These are phyloP conservation scores for Ogataea degrootiae DNA, from an alignment of 805 yeast species.

Conservation along the genomic window DNA sequence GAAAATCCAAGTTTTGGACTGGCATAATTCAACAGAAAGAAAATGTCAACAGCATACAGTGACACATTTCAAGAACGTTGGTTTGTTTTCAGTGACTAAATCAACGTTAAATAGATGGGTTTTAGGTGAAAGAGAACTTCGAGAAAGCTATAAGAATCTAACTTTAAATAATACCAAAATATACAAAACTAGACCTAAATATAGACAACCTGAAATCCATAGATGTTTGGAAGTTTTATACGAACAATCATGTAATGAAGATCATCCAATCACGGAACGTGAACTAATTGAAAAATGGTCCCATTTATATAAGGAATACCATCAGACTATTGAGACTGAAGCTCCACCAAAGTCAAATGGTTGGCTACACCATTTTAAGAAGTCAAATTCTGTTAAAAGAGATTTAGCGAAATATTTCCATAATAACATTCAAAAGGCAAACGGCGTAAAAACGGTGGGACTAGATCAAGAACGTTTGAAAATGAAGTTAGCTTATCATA, in stretches of 20 bases:
- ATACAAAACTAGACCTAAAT: slow-evolving; percentile 30
- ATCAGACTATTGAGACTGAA: slow-evolving; percentile 8
- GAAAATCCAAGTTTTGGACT: slow-evolving; percentile 32
- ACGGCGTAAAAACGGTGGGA: slow-evolving; percentile 10
- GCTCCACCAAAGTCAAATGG: slow-evolving; percentile 32
- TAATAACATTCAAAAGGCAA: slow-evolving; percentile 9
- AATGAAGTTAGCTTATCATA: slow-evolving; percentile 11
- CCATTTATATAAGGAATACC: slow-evolving; percentile 18
- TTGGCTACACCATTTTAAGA: slow-evolving; percentile 38
- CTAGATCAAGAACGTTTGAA: slow-evolving; percentile 24
- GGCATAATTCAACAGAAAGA: slow-evolving; percentile 29
- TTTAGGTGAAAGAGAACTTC: slow-evolving; percentile 27
- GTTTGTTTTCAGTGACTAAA: slow-evolving; percentile 33
- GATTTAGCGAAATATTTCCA: slow-evolving; percentile 26
- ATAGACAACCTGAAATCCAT: slow-evolving; percentile 30
- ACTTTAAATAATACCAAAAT: slow-evolving; percentile 23
- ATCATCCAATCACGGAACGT: slow-evolving; percentile 25
- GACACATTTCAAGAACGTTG: slow-evolving; percentile 25
- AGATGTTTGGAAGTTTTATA: slow-evolving; percentile 33
- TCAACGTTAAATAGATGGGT: slow-evolving; percentile 39
- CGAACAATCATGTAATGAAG: slow-evolving; percentile 32
- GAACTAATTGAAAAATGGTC: slow-evolving; percentile 30
- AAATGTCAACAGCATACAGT: slow-evolving; percentile 34
- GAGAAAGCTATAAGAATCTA: slow-evolving; percentile 25
- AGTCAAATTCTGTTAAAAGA: slow-evolving; percentile 24